Base-by-base conservation (phyloP, 306 rosid species). In the Cercis canadensis region DNA sequence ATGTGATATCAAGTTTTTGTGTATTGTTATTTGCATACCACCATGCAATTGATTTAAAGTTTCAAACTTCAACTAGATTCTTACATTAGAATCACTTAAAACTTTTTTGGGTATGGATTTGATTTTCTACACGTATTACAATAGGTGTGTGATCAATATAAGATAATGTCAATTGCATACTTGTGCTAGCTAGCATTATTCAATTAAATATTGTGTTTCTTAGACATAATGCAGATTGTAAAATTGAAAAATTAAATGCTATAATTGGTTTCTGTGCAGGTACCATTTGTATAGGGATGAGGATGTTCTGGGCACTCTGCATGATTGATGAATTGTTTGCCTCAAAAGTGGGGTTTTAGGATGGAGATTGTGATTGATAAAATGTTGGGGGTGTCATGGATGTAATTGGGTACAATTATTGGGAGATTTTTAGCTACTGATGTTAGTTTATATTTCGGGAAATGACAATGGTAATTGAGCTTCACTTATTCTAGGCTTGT, bases 201-300 rank as follows among this genome's bases (percentile, higher is more conserved):
- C 1, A 24, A 24, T 24, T 24, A 3, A 24, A 24, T 40, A 32
- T 0, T 31, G 4, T 11, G 49, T 1, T 49, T 57, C 9, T 16
- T 2, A 1, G 11, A 14, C 62, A 0, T 69, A 4, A 37, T 14
- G 24, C 29, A 5, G 14, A 0, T 5, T 3, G 10, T 13, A 15
- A 6, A 0, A 51, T 11, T 5, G 57, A 6, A 33, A 32, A 5
- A 21, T 45, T 41, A 70, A 24, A 18, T 41, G 39, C 50, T 55
- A 14, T 3, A 0, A 37, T 59, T 6, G 60, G 54, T 2, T 64
- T 49, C 39, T 65, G n/a, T 76, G 85, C 86, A 92, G 98, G 88
- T 89, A 77, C 18, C 82, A 77, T 80, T 82, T 68, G 81, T 88
- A 72, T 14, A 82, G 90, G 82, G 87, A 86, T 15, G 90, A 86